These are phyloP conservation scores for Penicillium paradoxum DNA, from an alignment of 495 filamentous ascomycete genomes.

Conservation along the genomic window DNA sequence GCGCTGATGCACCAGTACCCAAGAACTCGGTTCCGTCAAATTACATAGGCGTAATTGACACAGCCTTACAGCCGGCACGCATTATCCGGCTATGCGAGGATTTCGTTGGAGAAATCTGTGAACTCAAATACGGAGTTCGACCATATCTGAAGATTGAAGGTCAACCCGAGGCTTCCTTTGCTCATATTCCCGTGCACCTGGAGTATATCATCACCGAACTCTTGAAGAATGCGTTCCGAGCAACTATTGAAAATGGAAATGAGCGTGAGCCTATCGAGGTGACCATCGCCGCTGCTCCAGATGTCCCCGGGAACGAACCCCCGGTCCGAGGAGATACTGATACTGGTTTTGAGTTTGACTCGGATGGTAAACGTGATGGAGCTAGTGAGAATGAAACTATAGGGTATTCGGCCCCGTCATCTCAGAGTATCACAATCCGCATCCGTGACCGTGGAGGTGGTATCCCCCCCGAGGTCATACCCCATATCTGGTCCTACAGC, in stretches of 20 bases:
- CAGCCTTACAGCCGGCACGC: constrained; percentile 72
- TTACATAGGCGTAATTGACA: constrained; percentile 97
- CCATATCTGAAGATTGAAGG: constrained; percentile 78
- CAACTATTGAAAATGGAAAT: constrained; percentile 75
- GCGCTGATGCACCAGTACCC: constrained; percentile 4
- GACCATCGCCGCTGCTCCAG: constrained; percentile 83
- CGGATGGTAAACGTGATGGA: constrained; percentile 24
- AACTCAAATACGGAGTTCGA: constrained; percentile 88
- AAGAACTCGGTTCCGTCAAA: constrained; percentile 53
- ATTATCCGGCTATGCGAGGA: constrained; percentile 77
- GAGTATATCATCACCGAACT: constrained; percentile 97
- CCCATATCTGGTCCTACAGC: constrained; percentile 90
- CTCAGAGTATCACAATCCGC: constrained; percentile 87
- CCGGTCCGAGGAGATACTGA: constrained; percentile 25
- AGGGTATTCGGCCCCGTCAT: constrained; percentile 45
- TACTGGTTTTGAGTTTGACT: constrained; percentile 29
- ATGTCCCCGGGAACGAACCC: constrained; percentile 35
- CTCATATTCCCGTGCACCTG: constrained; percentile 89
- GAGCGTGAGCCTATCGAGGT: constrained; percentile 80
- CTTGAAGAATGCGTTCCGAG: constrained; percentile 93
- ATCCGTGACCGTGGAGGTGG: constrained; percentile 95
- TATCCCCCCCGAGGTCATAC: constrained; percentile 73
- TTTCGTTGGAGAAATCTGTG: constrained; percentile 93
- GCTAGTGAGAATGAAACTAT: constrained; percentile 35
- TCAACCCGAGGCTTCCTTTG: constrained; percentile 73